Base-by-base conservation (phyloP, 495 filamentous ascomycete genomes). In the Penicillium atrosanguineum region DNA sequence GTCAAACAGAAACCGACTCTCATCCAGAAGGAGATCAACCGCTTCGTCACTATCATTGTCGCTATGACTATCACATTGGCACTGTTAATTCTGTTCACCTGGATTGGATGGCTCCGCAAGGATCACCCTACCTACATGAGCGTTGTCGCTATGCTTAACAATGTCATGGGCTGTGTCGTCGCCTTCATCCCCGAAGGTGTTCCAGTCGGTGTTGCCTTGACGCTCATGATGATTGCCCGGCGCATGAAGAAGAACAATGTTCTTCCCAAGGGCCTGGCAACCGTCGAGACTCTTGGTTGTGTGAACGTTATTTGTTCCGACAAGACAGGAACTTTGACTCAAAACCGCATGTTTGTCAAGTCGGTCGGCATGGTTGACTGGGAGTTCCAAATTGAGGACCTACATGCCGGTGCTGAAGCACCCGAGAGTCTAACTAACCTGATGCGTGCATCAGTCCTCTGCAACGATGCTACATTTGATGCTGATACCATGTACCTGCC, bases 121-220 rank as follows among this genome's bases (percentile, higher is more conserved):
- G 65, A 70, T 8, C 75, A 91, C 59, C 80, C 79, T 0, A 56
- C 63, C 38, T 90, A 82, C 76, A 90, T 91, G 65, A 83, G 78
- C 48, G 85, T 88, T 7, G 80, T 85, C 1, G 77, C 78, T 7
- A 73, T 89, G 52, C 82, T 90, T 44, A 84, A 88, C 29, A 75
- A 78, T 59, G 82, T 83, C 53, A 85, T 90, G 57, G 81, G 79
- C 14, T 82, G 85, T 19, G 84, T 85, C 3, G 82, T 89, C 9
- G 87, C 87, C 25, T 89, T 89, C 64, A 87, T 90, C 45, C 86
- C 87, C 0, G 86, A 88, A 55, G 87, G 85, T 19, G 72, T 89
- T 3, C 87, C 86, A 0, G 83, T 90, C 31, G 84, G 82, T 14
- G 67, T 88, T n/a, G 84, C 85, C 0, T 74, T 84, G 12, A 79